Base-by-base conservation (phyloP, 1,284 basidiomycete species). In the Sporisorium graminicola region DNA sequence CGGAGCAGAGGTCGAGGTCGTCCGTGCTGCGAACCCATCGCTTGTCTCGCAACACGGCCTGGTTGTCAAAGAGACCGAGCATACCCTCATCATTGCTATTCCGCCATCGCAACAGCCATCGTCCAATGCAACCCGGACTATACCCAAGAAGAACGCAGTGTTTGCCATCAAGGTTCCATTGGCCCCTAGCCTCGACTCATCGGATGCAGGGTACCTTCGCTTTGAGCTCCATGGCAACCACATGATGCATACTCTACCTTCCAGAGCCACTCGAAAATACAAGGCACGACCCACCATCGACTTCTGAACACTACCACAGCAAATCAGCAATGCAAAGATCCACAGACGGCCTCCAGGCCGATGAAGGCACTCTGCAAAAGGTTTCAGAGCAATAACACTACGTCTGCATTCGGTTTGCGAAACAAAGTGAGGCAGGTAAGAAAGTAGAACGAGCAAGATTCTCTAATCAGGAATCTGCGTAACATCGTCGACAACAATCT, bases 151-250 rank as follows among this genome's bases (percentile, higher is more conserved):
- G 51, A 78, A 78, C 26, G 65, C 61, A 14, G 64, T 78, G 31
- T 72, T 78, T 52, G 65, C 61, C 18, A 43, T 78, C 54, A 59
- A 64, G 29, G 52, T 78, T 14, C 76, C 76, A 1, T 27, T 78
- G 6, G 64, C 72, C 14, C 22, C 54, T 1, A 22, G 47, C 8
- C 5, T 29, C 6, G 20, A 24, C 14, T 22, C 22, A 40, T 12
- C 43, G 8, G 62, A 65, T 9, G n/a, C 35, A 13, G 56, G 52
- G 2, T 33, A 64, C 20, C 51, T 78, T 5, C 61, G 65, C 18
- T 78, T 78, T 49, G 72, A 74, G 42, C 49, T 78, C 10, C 72
- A 78, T 24, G 76, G 76, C 44, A 75, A 68, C 42, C 76, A 78
- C 37, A 78, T 78, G 76, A 75, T 71, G 72, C 76, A 78, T 22